Percentiles rank a stretch among this genome's conserved stretches.
Evolutionary conservation across 73 alveolate genomes (phyloP).

Genomic region (Paramecium pentaurelia): DNA sequence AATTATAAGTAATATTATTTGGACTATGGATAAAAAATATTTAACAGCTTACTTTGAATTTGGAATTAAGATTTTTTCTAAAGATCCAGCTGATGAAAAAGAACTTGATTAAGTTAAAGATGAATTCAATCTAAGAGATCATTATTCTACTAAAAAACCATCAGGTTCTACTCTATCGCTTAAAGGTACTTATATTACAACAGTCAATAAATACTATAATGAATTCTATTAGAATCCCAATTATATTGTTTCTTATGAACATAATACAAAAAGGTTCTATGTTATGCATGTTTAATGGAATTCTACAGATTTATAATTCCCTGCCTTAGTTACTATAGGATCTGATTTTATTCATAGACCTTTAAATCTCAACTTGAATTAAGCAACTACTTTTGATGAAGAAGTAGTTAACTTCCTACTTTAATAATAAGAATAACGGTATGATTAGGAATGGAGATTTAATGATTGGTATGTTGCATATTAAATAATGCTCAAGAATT

Average conservation of each 20-base stretch:
- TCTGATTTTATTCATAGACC: not conserved
- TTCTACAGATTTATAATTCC: not conserved
- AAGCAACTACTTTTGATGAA: not conserved
- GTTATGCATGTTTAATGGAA: conserved; percentile 19
- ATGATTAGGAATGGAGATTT: not conserved
- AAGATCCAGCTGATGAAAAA: conserved; percentile 58
- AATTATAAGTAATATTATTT: conserved; percentile 64
- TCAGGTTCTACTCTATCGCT: not conserved
- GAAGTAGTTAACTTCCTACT: not conserved
- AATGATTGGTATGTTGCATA: conserved; percentile 12
- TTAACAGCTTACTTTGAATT: conserved; percentile 67
- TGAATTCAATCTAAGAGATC: not conserved
- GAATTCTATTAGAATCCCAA: conserved; percentile 18
- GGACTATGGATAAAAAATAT: conserved; percentile 76
- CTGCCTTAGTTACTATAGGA: conserved; percentile 50
- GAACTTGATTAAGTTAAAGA: conserved; percentile 29
- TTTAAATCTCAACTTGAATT: not conserved
- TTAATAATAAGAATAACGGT: not conserved
- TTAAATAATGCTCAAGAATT: not conserved
- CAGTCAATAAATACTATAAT: not conserved
- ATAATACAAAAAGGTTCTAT: conserved; percentile 14
- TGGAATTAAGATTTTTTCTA: conserved; percentile 69
- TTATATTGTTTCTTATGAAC: conserved; percentile 47
- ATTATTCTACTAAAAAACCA: not conserved
- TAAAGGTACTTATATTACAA: conserved; percentile 39